These are phyloP conservation scores for Suhomyces faveliae DNA, from an alignment of 805 yeast species.

Conservation along the genomic window DNA sequence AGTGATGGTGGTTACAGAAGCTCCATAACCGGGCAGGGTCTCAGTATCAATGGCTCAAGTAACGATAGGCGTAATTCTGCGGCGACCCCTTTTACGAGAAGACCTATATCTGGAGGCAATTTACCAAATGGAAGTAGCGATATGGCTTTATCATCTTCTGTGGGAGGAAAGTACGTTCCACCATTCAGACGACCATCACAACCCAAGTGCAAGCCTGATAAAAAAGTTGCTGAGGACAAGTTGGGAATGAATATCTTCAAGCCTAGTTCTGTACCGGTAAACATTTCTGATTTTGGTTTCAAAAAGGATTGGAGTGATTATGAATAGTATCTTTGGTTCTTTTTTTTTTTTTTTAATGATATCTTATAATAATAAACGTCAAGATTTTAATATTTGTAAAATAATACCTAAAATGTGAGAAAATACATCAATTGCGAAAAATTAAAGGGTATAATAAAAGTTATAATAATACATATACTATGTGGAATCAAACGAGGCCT, in stretches of 20 bases:
- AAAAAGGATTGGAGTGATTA: conserved; percentile 30
- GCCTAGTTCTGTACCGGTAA: conserved; percentile 24
- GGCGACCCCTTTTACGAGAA: not conserved
- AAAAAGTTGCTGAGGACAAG: conserved; percentile 5
- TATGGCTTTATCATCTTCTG: conserved; percentile 10
- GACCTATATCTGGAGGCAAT: conserved; percentile 6
- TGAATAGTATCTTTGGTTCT: conserved; percentile 11
- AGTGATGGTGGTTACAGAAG: not conserved
- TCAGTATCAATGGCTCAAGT: not conserved
- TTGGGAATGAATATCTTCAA: conserved; percentile 10
- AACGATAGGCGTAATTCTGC: conserved; percentile 8
- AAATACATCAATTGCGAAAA: not conserved
- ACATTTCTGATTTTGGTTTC: conserved; percentile 17
- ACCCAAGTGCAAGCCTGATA: conserved; percentile 7
- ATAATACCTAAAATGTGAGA: too few relatives aligned
- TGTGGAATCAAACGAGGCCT: not conserved
- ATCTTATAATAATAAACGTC: not conserved
- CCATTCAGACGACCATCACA: conserved; percentile 64
- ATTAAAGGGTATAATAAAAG: too few relatives aligned
- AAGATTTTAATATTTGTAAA: not conserved
- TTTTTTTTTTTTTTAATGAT: not conserved
- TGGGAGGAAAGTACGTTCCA: conserved; percentile 63
- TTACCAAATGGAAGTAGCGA: conserved; percentile 1
- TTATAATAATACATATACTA: not conserved
- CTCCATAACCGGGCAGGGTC: not conserved